Evolutionary conservation across 331 rosid species (phyloP), one percentile per base, ranked within the genome.

Genomic region (Arachis monticola): DNA sequence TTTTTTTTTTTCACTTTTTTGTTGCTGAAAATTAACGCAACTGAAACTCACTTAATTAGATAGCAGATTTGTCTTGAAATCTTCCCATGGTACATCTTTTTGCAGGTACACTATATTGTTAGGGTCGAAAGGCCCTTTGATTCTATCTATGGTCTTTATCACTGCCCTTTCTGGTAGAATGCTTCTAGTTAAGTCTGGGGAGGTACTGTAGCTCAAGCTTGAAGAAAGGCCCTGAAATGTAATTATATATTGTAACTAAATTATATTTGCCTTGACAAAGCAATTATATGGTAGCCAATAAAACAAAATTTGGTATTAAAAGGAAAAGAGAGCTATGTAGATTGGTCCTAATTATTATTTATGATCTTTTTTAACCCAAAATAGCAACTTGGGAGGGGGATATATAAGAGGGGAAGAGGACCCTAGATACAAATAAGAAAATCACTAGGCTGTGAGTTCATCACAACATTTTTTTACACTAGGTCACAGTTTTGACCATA

Each of bases 91-190:
- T 30, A 93, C 70, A 60, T 72, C 84, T 68, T 84, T 84, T 44
- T 91, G 80, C 75, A 93, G 61, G 81, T 91, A 91, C 76, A 84
- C 80, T 31, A 87, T 83, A 56, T 91, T 88, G 7, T 93, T 76
- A 46, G 98, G 98, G 84, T 93, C 88, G 74, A 93, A 91, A 27
- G 98, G 98, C 10, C 98, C 97, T 82, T 75, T 87, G 63, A 91
- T 79, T 85, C 84, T 91, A 81, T 93, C 96, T 38, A 93, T 82
- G 53, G 84, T 76, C 64, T 67, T 81, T 31, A 91, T 88, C 81
- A 81, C 85, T 65, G 96, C 97, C 69, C 96, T 88, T 0, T 81
- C 88, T 7, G 97, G 96, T 79, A 91, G 81, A 56, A 93, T 73
- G 76, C 96, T 86, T 75, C 69, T 89, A 41, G 97, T 85, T 85